Evolutionary conservation across 139 green algal species (phyloP).

Genomic region (Chlamydomonas schloesseri): DNA sequence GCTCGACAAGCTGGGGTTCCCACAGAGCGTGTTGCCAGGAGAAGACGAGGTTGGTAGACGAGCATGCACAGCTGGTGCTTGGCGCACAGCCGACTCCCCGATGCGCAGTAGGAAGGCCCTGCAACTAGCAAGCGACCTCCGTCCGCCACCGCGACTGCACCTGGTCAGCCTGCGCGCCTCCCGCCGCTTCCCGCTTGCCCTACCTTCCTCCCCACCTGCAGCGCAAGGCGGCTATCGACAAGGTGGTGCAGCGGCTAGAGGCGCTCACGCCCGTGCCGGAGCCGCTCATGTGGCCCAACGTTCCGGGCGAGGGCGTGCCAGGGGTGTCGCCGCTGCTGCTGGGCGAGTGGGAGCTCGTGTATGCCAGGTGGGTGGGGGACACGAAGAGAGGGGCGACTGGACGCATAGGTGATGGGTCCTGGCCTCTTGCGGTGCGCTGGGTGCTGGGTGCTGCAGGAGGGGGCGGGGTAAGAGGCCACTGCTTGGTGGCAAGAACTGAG

Average conservation of each 20-base stretch:
- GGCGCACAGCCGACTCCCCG: no score
- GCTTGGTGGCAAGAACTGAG: no score
- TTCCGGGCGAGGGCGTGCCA: neutral
- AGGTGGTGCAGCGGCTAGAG: constrained; percentile 30
- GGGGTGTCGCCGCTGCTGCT: constrained; percentile 25
- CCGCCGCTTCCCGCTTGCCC: neutral
- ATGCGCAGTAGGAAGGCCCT: no score
- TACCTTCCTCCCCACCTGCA: neutral
- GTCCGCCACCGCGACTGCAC: no score
- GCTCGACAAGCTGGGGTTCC: neutral
- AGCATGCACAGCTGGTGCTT: no score
- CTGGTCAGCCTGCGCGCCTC: no score
- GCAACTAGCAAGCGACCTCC: no score
- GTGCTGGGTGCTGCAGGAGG: no score
- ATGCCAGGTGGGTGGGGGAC: neutral
- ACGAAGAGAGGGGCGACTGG: no score
- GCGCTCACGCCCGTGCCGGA: neutral
- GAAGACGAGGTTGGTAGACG: neutral
- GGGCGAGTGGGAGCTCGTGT: constrained; percentile 50
- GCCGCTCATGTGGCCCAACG: neutral
- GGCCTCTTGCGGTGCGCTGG: no score
- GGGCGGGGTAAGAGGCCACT: no score
- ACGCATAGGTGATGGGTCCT: no score
- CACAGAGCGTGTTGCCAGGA: neutral
- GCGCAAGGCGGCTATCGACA: constrained; percentile 35